phyloP scores from a whole-genome alignment of 2,329 filamentous ascomycete genomes.

The Nigrograna mackinnonii region DNA sequence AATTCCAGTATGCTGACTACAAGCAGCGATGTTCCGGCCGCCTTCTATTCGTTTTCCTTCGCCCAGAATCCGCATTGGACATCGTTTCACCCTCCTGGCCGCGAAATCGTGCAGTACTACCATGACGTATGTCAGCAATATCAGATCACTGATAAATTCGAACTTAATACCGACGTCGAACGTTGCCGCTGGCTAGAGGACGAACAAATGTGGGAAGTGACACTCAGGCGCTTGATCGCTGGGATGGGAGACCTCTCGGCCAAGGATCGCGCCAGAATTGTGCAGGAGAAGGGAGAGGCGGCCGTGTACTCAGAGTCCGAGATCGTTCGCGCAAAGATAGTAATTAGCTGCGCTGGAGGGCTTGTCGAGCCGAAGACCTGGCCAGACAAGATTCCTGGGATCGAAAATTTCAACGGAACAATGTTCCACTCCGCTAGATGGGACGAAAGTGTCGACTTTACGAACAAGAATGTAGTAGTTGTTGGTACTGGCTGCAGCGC shows the following conservation, averaged over 20 bases:
- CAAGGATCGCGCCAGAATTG: slow-evolving; percentile 50
- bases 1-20: slow-evolving; percentile 13
- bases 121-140: slow-evolving; percentile 57
- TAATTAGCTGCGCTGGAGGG: slow-evolving; percentile 59
- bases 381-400: slow-evolving; percentile 55
- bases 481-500: slow-evolving; percentile 63
- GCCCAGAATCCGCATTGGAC: slow-evolving; percentile 57
- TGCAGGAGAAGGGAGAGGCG: slow-evolving; percentile 47
- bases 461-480: slow-evolving; percentile 60
- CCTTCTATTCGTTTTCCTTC: slow-evolving; percentile 62
- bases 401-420: slow-evolving; percentile 58
- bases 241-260: slow-evolving; percentile 58
- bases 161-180: slow-evolving; percentile 61
- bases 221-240: slow-evolving; percentile 53
- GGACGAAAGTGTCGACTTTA: slow-evolving; percentile 56
- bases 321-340: slow-evolving; percentile 56
- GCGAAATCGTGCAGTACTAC: slow-evolving; percentile 57
- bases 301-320: slow-evolving; percentile 57
- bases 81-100: slow-evolving; percentile 51
- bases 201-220: slow-evolving; percentile 60
- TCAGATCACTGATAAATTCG: slow-evolving; percentile 60
- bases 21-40: slow-evolving; percentile 50
- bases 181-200: slow-evolving; percentile 56
- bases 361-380: slow-evolving; percentile 58
- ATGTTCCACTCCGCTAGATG: slow-evolving; percentile 63